Evolutionary conservation across 1,284 basidiomycete genomes (phyloP).

Genomic region (Cryptococcus deneoformans): DNA sequence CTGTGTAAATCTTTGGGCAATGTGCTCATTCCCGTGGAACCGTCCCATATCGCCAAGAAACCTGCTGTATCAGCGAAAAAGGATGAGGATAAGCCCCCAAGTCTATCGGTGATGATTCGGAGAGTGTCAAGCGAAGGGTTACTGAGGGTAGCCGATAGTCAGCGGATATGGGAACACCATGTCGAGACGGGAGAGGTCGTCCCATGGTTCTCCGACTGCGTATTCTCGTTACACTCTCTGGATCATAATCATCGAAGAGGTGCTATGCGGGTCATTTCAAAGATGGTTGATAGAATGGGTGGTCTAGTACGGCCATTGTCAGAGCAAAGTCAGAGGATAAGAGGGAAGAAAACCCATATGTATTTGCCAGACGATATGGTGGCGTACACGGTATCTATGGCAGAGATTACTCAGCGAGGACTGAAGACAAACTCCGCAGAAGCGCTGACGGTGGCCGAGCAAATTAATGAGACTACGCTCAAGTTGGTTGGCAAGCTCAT

Average conservation of each 20-base stretch:
- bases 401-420: conserved; percentile 78
- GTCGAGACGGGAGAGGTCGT: conserved; percentile 47
- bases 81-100: conserved; percentile 21
- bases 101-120: conserved; percentile 41
- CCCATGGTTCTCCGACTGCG: conserved; percentile 45
- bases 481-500: conserved; percentile 74
- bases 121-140: conserved; percentile 45
- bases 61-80: conserved; percentile 15
- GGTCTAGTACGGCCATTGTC: conserved; percentile 39
- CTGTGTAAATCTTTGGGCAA: conserved; percentile 98
- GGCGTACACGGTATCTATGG: conserved; percentile 79
- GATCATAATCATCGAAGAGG: conserved; percentile 29
- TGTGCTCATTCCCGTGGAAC: conserved; percentile 77
- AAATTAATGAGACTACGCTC: conserved; percentile 70
- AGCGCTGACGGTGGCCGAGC: conserved; percentile 61
- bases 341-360: conserved; percentile 52
- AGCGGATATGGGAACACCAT: conserved; percentile 48
- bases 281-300: conserved; percentile 45
- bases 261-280: conserved; percentile 24
- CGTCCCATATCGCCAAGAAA: conserved; percentile 17
- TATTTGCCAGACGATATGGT: conserved; percentile 87
- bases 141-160: conserved; percentile 38
- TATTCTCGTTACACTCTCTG: conserved; percentile 23
- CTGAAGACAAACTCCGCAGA: conserved; percentile 43
- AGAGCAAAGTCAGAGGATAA: conserved; percentile 45